Evolutionary conservation across 163 green algal genomes (phyloP).

Genomic region (Scenedesmus sp.): DNA sequence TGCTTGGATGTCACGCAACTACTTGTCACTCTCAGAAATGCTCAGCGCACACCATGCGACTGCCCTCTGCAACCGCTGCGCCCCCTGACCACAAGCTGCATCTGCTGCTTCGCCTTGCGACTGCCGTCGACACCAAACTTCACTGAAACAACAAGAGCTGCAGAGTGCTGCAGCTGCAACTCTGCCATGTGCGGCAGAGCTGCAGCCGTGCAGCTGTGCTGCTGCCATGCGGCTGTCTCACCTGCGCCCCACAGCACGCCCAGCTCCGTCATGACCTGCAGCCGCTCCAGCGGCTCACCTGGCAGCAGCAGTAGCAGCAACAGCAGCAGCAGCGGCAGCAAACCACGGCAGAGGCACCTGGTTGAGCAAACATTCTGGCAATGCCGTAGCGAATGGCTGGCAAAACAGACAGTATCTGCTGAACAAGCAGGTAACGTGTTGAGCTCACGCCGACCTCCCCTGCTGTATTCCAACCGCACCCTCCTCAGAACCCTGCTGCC

Average conservation of each 20-base stretch:
- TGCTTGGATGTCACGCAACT: too few species aligned
- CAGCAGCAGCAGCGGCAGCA: neutral
- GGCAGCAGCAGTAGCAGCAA: neutral
- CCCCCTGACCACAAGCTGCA: neutral
- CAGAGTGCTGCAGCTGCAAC: neutral
- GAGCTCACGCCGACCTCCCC: neutral
- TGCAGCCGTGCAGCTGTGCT: neutral
- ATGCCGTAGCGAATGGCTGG: neutral
- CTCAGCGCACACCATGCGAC: too few species aligned
- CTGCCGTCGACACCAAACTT: too few species aligned
- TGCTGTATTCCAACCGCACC: neutral
- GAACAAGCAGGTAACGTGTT: neutral
- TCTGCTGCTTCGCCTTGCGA: neutral
- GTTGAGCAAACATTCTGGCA: neutral
- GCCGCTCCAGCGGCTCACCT: constrained; percentile 59
- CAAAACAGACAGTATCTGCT: neutral
- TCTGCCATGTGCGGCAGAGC: too few species aligned
- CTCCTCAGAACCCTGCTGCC: neutral
- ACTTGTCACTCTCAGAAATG: too few species aligned
- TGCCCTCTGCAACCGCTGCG: too few species aligned
- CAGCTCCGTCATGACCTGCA: constrained; percentile 63
- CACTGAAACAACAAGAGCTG: too few species aligned
- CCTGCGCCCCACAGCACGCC: constrained; percentile 49
- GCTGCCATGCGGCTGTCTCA: neutral
- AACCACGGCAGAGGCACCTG: neutral